These are phyloP conservation scores for Pluteus cervinus DNA, from an alignment of 768 basidiomycete species.

Conservation along the genomic window DNA sequence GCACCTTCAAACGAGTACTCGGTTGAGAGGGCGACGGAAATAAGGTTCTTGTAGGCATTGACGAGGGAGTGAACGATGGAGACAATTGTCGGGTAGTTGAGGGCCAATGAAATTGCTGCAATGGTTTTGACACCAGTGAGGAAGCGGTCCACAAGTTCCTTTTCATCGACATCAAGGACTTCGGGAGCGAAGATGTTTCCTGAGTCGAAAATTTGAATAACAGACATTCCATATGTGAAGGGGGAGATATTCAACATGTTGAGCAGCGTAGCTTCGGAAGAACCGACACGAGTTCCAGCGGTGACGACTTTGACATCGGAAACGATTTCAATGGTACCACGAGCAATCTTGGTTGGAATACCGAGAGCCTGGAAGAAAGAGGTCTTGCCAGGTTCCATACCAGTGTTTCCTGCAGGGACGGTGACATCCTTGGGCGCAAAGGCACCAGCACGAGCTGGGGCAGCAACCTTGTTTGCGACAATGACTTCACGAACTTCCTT, in stretches of 20 bases:
- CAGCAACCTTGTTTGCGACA: slow-evolving; percentile 95
- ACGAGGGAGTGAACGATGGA: slow-evolving; percentile 93
- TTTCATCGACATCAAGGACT: slow-evolving; percentile 91
- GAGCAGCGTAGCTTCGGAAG: slow-evolving; percentile 95
- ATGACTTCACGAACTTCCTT: slow-evolving; percentile 94
- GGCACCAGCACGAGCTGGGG: slow-evolving; percentile 98
- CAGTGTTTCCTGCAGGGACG: slow-evolving; percentile 95
- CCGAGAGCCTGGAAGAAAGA: slow-evolving; percentile 99
- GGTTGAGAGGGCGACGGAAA: slow-evolving; percentile 83
- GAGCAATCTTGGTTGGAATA: slow-evolving; percentile 99
- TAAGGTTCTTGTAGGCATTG: slow-evolving; percentile 98
- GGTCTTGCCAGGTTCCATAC: slow-evolving; percentile 99
- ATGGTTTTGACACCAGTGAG: slow-evolving; percentile 90
- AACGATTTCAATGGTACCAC: slow-evolving; percentile 99
- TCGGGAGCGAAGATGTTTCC: slow-evolving; percentile 88
- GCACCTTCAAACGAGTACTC: slow-evolving; percentile 93
- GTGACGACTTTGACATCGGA: slow-evolving; percentile 93
- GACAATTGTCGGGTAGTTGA: slow-evolving; percentile 93
- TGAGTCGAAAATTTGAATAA: slow-evolving; percentile 92
- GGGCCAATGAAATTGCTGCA: slow-evolving; percentile 91
- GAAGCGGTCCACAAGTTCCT: slow-evolving; percentile 89
- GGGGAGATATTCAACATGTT: slow-evolving; percentile 99
- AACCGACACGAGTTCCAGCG: slow-evolving; percentile 89
- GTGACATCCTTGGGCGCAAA: slow-evolving; percentile 87
- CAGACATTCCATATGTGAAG: slow-evolving; percentile 99